Base-by-base conservation (phyloP, 2,329 filamentous ascomycete species). In the Hymenoscyphus fraxineus region DNA sequence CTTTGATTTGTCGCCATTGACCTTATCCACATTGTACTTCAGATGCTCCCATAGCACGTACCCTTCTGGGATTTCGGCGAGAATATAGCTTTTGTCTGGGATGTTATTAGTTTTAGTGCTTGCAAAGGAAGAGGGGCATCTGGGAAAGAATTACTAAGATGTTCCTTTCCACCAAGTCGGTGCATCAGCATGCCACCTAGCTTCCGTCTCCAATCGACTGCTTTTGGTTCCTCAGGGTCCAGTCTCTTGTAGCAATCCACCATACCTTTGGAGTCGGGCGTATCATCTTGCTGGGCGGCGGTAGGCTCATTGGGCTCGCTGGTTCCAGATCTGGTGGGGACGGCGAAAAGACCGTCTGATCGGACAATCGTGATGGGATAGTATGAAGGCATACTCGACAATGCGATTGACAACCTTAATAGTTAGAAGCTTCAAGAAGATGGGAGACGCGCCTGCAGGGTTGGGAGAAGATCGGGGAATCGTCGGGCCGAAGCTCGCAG, bases 21-120 rank as follows among this genome's bases (percentile, higher is more conserved):
- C 78, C 58, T 81, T 77, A 16, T 76, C 75, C 31, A 71, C 76
- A 39, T 76, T 77, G 66, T 82, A 83, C 71, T 83, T 84, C 70
- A 85, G 78, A 69, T 86, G 84, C 70, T 86, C 83, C 74, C 81
- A 87, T 15, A 87, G 78, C 16, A 78, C 77, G 70, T 86, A 87
- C 70, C 82, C 80, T 61, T 85, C 80, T 0, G 85, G 85, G 22
- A 87, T 76, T 35, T 80, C 76, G 62, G 78, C 80, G 6, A 87
- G 78, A 22, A 86, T 82, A 72, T 80, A 84, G 47, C 76, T 76
- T 67, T 77, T 75, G 65, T 72, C 73, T 72, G 62, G 31, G 38
- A 32, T 10, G 13, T 19, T 16, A 15, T 47, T 31, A 65, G 35
- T 16, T 19, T 47, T 19, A 65, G 35, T 13, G 32, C 38, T 40